phyloP scores from a whole-genome alignment of 1,284 basidiomycete genomes.

The Leccinum colubrinum region DNA sequence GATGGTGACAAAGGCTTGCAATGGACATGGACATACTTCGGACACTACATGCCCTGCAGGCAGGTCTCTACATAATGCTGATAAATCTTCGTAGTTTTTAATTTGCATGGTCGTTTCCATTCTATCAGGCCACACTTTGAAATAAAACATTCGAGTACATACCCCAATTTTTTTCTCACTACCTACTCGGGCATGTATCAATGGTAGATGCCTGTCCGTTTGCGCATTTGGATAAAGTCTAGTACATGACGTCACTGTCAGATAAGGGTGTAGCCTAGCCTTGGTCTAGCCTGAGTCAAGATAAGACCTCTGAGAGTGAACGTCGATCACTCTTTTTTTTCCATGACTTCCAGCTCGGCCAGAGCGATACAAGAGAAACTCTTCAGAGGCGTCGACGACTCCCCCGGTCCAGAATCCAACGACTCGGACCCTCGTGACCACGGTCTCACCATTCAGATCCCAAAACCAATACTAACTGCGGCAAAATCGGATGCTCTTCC shows the following conservation, averaged over 20 bases:
- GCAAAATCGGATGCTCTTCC: slow-evolving; percentile 37
- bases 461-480: slow-evolving; percentile 43
- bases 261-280: slow-evolving; percentile 3
- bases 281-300: slow-evolving; percentile 4
- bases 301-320: not conserved
- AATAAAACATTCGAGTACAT: slow-evolving; percentile 23
- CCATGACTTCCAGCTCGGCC: slow-evolving; percentile 41
- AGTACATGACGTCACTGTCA: slow-evolving; percentile 22
- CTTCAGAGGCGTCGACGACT: slow-evolving; percentile 52
- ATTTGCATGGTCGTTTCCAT: slow-evolving; percentile 19
- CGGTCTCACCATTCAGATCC: slow-evolving; percentile 77
- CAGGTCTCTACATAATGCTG: slow-evolving; percentile 26
- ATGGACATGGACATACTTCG: slow-evolving; percentile 14
- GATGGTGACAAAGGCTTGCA: slow-evolving; percentile 22
- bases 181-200: slow-evolving; percentile 1
- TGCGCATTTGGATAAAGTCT: slow-evolving; percentile 13
- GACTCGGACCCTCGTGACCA: slow-evolving; percentile 35
- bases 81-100: slow-evolving; percentile 15
- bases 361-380: slow-evolving; percentile 77
- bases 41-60: slow-evolving; percentile 30
- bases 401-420: slow-evolving; percentile 19
- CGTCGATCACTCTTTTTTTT: not conserved
- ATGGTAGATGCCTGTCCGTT: not conserved
- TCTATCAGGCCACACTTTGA: slow-evolving; percentile 11
- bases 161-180: slow-evolving; percentile 17